Evolutionary conservation across 345 rosid genomes (phyloP).

Genomic region (Hibiscus tridactylites): DNA sequence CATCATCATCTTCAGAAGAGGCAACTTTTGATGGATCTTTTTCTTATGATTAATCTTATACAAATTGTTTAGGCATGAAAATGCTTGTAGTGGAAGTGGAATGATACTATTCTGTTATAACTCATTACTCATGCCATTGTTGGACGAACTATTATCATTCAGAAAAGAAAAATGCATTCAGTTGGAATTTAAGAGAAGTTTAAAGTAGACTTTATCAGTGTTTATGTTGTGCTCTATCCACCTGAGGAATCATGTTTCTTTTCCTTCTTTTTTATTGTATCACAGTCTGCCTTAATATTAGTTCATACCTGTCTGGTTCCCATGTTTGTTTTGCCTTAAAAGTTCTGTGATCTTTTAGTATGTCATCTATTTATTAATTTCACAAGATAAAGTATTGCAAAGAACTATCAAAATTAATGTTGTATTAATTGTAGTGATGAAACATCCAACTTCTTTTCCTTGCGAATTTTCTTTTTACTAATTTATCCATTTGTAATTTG

Average conservation of each 20-base stretch:
- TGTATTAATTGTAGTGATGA: not conserved
- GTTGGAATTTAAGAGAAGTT: not conserved
- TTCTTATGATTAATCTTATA: not conserved
- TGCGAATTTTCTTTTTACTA: not conserved
- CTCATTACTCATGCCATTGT: no score
- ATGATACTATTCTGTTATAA: not conserved
- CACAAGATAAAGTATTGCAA: not conserved
- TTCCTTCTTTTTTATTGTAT: no score
- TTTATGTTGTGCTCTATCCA: no score
- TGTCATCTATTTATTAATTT: not conserved
- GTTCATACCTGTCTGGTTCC: no score
- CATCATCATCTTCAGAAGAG: not conserved
- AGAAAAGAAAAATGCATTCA: not conserved
- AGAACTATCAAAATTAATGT: not conserved
- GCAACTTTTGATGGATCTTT: not conserved
- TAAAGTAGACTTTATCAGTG: not conserved
- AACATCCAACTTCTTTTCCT: not conserved
- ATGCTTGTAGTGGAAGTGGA: not conserved
- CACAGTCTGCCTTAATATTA: no score
- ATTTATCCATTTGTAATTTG: not conserved
- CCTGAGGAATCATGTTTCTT: no score
- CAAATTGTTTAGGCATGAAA: not conserved
- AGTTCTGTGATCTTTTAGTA: not conserved
- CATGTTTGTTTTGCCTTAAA: not conserved
- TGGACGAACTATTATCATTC: no score